Evolutionary conservation across 1,284 basidiomycete genomes (phyloP).

Genomic region (Afroboletus lepidellus): DNA sequence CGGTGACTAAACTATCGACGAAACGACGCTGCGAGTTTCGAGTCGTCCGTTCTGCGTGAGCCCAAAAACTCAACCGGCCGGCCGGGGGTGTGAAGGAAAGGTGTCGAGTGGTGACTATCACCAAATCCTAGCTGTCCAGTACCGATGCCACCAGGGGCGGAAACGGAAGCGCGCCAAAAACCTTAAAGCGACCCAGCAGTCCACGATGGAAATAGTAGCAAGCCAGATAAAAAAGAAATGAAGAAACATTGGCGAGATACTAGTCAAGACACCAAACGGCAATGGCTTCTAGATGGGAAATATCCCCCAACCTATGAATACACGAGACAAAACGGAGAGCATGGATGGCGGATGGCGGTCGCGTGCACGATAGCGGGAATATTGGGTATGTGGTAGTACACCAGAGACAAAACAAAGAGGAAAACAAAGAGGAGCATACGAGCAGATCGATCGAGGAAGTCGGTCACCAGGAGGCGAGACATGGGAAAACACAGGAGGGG

Average conservation of each 20-base stretch:
- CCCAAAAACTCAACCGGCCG: too few species aligned
- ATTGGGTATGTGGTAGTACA: constrained; percentile 12
- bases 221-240: neutral
- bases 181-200: neutral
- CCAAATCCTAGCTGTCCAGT: too few species aligned
- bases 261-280: constrained; percentile 8
- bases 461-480: neutral
- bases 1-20: too few species aligned
- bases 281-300: constrained; percentile 6
- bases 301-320: constrained; percentile 7
- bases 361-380: neutral
- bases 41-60: too few species aligned
- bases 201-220: neutral
- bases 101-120: too few species aligned
- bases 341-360: neutral
- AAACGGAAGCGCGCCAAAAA: neutral
- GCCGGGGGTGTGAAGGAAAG: too few species aligned
- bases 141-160: neutral
- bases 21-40: too few species aligned
- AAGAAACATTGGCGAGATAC: neutral
- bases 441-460: neutral
- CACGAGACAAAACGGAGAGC: constrained; percentile 1
- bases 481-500: neutral
- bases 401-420: constrained; percentile 13
- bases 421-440: constrained; percentile 6